Conservation (phyloP, 2,329 filamentous ascomycete species). For the Xylaria multiplex region DNA sequence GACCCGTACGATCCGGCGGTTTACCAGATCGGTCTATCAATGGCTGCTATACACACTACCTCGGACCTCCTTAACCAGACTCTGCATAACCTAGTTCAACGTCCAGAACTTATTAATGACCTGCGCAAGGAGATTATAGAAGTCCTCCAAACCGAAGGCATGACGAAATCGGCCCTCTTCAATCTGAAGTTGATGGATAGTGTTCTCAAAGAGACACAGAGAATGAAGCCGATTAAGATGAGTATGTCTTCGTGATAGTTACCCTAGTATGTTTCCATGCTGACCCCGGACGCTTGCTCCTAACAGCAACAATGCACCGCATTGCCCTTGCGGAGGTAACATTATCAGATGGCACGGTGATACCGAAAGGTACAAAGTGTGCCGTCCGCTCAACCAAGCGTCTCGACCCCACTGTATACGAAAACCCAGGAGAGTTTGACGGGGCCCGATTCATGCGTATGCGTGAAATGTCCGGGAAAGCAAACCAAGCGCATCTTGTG, state of each 20-base stretch:
- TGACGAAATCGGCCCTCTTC: conserved; percentile 41
- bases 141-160: conserved; percentile 36
- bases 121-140: conserved; percentile 55
- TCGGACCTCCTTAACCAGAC: conserved; percentile 48
- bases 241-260: conserved; percentile 35
- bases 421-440: conserved; percentile 41
- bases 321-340: conserved; percentile 32
- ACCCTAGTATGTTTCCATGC: neutral
- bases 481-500: conserved; percentile 45
- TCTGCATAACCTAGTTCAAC: conserved; percentile 55
- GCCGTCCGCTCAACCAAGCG: conserved; percentile 41
- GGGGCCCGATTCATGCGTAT: conserved; percentile 39
- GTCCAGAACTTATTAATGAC: conserved; percentile 54
- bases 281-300: neutral
- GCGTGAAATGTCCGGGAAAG: conserved; percentile 35
- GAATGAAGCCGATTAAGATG: conserved; percentile 43
- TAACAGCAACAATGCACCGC: conserved; percentile 41
- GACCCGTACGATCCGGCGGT: conserved; percentile 46
- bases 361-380: conserved; percentile 39
- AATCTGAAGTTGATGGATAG: conserved; percentile 51
- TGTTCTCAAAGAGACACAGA: conserved; percentile 52
- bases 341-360: conserved; percentile 39
- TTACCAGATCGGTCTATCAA: conserved; percentile 46
- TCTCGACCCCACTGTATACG: conserved; percentile 36
- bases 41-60: conserved; percentile 54